Conservation (phyloP, 2,329 filamentous ascomycete genomes). For the Xylaria sp. region DNA sequence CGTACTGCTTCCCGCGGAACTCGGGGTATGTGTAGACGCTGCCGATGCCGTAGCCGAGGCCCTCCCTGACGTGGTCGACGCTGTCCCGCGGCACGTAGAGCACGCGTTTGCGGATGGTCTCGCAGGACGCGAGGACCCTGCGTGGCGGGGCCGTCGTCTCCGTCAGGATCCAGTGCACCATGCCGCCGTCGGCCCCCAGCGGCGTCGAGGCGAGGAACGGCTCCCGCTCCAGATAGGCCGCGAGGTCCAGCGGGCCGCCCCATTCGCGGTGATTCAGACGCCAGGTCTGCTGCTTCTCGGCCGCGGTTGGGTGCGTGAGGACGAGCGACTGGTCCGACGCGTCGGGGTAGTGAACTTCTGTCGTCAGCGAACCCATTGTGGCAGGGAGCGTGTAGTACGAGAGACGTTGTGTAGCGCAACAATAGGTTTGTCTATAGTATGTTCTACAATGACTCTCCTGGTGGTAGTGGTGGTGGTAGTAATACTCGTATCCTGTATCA, state of each 20-base stretch:
- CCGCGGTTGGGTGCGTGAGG: slow-evolving; percentile 66
- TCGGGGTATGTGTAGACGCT: slow-evolving; percentile 80
- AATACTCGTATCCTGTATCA: neutral
- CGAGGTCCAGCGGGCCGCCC: slow-evolving; percentile 64
- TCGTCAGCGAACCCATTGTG: slow-evolving; percentile 50
- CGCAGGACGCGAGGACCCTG: slow-evolving; percentile 70
- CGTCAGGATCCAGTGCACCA: slow-evolving; percentile 73
- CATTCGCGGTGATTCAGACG: slow-evolving; percentile 65
- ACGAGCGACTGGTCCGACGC: slow-evolving; percentile 53
- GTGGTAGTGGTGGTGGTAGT: neutral
- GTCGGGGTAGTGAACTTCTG: slow-evolving; percentile 46
- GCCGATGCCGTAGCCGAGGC: slow-evolving; percentile 76
- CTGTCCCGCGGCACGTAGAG: slow-evolving; percentile 50
- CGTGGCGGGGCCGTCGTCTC: slow-evolving; percentile 44
- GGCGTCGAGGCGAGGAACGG: slow-evolving; percentile 66
- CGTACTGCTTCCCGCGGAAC: slow-evolving; percentile 79
- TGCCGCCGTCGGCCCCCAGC: slow-evolving; percentile 66
- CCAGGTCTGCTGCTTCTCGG: slow-evolving; percentile 67
- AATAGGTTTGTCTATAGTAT: neutral
- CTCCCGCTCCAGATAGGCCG: slow-evolving; percentile 70
- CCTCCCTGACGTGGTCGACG: slow-evolving; percentile 58
- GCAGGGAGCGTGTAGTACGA: neutral
- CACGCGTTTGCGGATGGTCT: slow-evolving; percentile 70
- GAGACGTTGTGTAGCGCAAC: neutral
- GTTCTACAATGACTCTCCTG: neutral